These are phyloP conservation scores for Nicotiana benthamiana DNA, from an alignment of 257 asterid genomes.

Conservation along the genomic window DNA sequence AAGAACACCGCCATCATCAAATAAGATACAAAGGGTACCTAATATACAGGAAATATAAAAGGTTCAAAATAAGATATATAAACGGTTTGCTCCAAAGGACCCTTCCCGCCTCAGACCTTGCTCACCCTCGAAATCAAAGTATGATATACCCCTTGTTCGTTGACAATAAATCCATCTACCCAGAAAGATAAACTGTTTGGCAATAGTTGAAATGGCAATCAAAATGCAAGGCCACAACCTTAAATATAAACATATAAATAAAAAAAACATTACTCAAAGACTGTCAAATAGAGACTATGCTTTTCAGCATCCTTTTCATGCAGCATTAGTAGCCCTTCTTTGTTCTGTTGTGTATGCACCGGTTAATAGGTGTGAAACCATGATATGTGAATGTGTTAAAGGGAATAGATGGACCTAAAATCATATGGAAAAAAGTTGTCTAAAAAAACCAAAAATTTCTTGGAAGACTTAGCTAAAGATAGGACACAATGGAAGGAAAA, in stretches of 20 bases:
- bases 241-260: too few species aligned
- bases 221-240: neutral
- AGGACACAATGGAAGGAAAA: too few species aligned
- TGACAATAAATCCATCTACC: neutral
- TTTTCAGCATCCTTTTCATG: neutral
- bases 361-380: too few species aligned
- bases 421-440: too few species aligned
- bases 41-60: neutral
- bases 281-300: neutral
- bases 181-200: neutral
- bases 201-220: neutral
- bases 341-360: neutral
- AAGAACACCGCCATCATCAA: neutral
- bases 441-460: too few species aligned
- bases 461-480: too few species aligned
- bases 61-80: neutral
- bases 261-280: too few species aligned
- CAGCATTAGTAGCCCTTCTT: neutral
- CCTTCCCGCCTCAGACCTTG: neutral
- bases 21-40: neutral
- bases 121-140: neutral
- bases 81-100: neutral
- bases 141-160: too few species aligned
- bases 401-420: too few species aligned
- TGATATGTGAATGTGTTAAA: too few species aligned